Evolutionary conservation across 345 rosid species (phyloP), one percentile per base, ranked within the genome.

Genomic region (Rhodomyrtus tomentosa): DNA sequence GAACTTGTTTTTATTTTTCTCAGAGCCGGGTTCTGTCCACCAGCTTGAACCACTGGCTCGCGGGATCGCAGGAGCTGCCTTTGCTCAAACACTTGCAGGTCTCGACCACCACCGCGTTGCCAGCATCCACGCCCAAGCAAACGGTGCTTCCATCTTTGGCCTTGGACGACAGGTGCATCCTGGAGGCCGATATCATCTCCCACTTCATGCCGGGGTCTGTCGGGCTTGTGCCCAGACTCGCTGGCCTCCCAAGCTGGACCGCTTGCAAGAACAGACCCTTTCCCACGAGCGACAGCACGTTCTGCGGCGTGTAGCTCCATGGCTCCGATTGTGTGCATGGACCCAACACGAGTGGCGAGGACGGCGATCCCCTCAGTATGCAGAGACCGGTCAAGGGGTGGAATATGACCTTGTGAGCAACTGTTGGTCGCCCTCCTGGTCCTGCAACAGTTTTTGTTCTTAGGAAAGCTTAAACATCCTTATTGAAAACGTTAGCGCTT

Each of bases 71-170:
- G 15, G 82, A 51, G 53, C 42, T 53, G 12, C 82, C 85, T 1
- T 36, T 38, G 14, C 32, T 40, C 87, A 85, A 54, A 82, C 84
- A 82, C 82, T 82, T 81, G 83, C 86, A 85, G 27, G 20, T 62
- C 55, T 62, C 42, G 52, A 55, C 73, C 55, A 81, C 80, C 38
- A 85, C 53, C 4, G 82, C 27, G 50, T 51, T 89, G 86, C 48
- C 4, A 53, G 88, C 84, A 81, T 89, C 96, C 32, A 95, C 91
- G 81, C 95, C 98, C 83, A 95, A 89, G 92, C 99, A 97, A 54
- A 92, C 87, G 3, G 86, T n/a, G 21, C 87, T 84, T 20, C 92
- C 92, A 72, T 92, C 84, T 40, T 82, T 42, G 52, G 87, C 84
- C 45, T 40, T 88, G 3, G 96, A 86, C 24, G 96, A 89, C 2